Evolutionary conservation across 352 stramenopile species (phyloP), one percentile per base, ranked within the genome.

Genomic region (Phytopythium vexans): DNA sequence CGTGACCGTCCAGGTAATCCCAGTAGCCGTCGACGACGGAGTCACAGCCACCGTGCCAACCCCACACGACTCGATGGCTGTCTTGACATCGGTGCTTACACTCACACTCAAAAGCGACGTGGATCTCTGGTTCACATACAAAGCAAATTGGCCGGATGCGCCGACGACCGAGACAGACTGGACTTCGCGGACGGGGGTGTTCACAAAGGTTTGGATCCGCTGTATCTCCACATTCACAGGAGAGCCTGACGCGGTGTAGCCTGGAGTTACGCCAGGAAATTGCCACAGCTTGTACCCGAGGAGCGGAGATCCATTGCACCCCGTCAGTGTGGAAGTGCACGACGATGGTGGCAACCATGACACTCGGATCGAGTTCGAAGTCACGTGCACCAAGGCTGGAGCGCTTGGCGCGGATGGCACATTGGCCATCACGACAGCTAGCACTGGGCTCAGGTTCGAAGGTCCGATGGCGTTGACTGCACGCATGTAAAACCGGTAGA

Each of bases 221-320:
- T 99, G 95, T 14, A 98, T 82, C 49, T 98, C 93, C 10, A 75
- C 67, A 41, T 81, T 77, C 1, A 93, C 82, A 6, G 90, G 79
- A 46, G 77, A 82, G 3, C 82, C 84, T 16, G 89, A 96, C 16
- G 76, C 73, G n/a, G 85, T 82, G 48, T 86, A 88, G 12, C 74
- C 76, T 7, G 77, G 72, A 21, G 80, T 82, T 21, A 92, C 82
- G 0, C 84, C 84, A 21, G 74, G 57, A 53, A 98, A 99, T 54
- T 96, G 72, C 80, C 96, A 99, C 10, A 99, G 44, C 42, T 90
- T 92, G 77, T 98, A 98, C 0, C 92, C 94, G 6, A 96, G 89
- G 12, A 92, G 40, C 3, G 86, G 81, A 0, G 82, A 84, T 0
- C 85, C 85, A 53, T 84, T 92, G 53, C 83, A 94, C 0, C 78